Evolutionary conservation across 2,329 filamentous ascomycete species (phyloP).

Genomic region (Trichoderma citrinoviride): DNA sequence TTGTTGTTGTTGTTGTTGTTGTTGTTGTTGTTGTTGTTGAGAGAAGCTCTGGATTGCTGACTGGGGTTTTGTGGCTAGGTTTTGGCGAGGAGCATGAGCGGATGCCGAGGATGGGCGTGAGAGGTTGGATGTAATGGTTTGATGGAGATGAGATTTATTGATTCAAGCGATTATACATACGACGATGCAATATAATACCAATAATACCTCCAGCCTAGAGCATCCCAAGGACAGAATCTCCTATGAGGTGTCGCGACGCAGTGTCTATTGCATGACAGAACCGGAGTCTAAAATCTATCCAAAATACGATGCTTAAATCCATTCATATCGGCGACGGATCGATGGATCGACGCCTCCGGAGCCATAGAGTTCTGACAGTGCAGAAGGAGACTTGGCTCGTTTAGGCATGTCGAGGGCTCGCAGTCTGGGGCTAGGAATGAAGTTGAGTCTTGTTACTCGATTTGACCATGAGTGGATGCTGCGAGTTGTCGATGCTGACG

Average conservation of each 20-base stretch:
- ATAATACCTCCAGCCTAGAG: neutral
- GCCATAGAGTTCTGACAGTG: constrained; percentile 13
- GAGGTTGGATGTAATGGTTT: constrained; percentile 3
- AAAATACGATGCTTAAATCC: neutral
- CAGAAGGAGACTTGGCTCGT: neutral
- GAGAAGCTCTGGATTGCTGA: neutral
- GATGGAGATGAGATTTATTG: constrained; percentile 10
- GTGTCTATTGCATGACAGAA: neutral
- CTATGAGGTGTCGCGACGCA: neutral
- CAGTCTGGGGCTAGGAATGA: too few species aligned
- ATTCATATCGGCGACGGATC: neutral
- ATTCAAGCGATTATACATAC: constrained; percentile 3
- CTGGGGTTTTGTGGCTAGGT: neutral
- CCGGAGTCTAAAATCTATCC: neutral
- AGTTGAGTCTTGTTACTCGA: too few species aligned
- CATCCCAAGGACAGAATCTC: neutral
- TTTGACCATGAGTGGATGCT: neutral
- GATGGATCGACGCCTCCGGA: neutral
- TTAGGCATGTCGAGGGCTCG: constrained; percentile 12
- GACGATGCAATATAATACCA: neutral
- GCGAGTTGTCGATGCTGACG: neutral
- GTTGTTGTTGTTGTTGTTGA: neutral
- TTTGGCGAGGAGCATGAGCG: neutral
- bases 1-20: neutral
- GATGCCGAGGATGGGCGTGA: neutral